Conservation (phyloP, 768 basidiomycete species). For the Termitomyces sp. region DNA sequence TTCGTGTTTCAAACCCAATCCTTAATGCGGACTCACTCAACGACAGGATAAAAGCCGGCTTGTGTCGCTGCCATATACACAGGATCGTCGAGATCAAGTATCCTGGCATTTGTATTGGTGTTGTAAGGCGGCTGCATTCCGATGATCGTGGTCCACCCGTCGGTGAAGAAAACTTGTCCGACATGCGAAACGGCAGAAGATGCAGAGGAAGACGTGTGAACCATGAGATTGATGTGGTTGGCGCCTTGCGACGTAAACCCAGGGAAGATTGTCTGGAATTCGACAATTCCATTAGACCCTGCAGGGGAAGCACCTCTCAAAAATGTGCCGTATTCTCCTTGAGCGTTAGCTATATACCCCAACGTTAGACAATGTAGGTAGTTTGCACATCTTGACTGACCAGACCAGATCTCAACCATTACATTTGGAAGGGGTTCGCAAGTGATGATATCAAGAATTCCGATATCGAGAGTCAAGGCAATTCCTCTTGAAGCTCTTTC, state of each 20-base stretch:
- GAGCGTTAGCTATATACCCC: slow-evolving; percentile 26
- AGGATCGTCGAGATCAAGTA: slow-evolving; percentile 25
- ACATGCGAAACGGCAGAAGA: slow-evolving; percentile 23
- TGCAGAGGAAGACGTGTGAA: slow-evolving; percentile 23
- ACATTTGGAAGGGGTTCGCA: slow-evolving; percentile 31
- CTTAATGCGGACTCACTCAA: slow-evolving; percentile 16
- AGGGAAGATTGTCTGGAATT: slow-evolving; percentile 31
- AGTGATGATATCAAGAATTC: slow-evolving; percentile 30
- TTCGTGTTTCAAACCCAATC: neutral
- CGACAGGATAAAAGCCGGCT: slow-evolving; percentile 21
- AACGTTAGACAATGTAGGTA: neutral
- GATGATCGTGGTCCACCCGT: slow-evolving; percentile 26
- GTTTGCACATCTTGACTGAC: neutral
- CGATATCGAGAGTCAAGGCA: slow-evolving; percentile 30
- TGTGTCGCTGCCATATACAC: slow-evolving; percentile 18
- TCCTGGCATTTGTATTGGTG: slow-evolving; percentile 21
- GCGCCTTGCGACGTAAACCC: slow-evolving; percentile 29
- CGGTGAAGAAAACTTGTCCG: slow-evolving; percentile 35
- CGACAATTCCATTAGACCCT: slow-evolving; percentile 29
- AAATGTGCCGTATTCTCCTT: slow-evolving; percentile 28
- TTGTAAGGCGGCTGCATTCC: slow-evolving; percentile 23
- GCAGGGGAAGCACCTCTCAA: slow-evolving; percentile 29
- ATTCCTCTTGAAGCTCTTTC: slow-evolving; percentile 22
- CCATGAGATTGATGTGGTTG: slow-evolving; percentile 30
- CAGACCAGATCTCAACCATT: slow-evolving; percentile 27